A percentile compares a stretch with the other conserved stretches of the same genome.
phyloP scores from a whole-genome alignment of 2,329 filamentous ascomycete genomes.

The Arachnopeziza araneosa region DNA sequence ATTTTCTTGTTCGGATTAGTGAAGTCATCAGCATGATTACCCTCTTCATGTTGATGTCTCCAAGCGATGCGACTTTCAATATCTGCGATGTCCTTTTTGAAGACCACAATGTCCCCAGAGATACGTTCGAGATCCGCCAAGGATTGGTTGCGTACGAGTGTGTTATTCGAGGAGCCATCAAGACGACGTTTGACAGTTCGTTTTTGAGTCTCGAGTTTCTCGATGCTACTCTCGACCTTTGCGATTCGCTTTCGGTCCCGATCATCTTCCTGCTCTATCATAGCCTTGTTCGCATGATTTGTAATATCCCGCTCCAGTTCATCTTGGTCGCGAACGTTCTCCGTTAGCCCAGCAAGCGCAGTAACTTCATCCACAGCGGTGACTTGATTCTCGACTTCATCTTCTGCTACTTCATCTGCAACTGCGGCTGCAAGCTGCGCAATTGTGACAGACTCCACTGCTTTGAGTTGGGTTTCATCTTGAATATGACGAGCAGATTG shows the following conservation, averaged over 20 bases:
- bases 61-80: slow-evolving; percentile 78
- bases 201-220: slow-evolving; percentile 61
- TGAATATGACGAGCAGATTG: neutral
- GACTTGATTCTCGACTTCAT: slow-evolving; percentile 2
- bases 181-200: slow-evolving; percentile 52
- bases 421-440: slow-evolving; percentile 18
- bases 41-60: slow-evolving; percentile 52
- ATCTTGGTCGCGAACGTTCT: slow-evolving; percentile 75
- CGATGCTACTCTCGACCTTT: slow-evolving; percentile 47
- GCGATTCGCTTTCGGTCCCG: slow-evolving; percentile 58
- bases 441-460: slow-evolving; percentile 19
- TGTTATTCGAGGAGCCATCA: slow-evolving; percentile 44
- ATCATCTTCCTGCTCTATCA: slow-evolving; percentile 58
- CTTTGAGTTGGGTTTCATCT: slow-evolving; percentile 10
- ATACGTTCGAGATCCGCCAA: slow-evolving; percentile 32
- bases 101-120: slow-evolving; percentile 31
- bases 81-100: slow-evolving; percentile 69
- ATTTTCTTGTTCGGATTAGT: slow-evolving; percentile 53
- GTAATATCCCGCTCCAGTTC: slow-evolving; percentile 86
- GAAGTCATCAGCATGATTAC: slow-evolving; percentile 39
- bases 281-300: slow-evolving; percentile 51
- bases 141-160: slow-evolving; percentile 41
- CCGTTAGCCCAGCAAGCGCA: slow-evolving; percentile 54
- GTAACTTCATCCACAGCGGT: slow-evolving; percentile 26
- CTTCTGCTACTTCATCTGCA: slow-evolving; percentile 6